Evolutionary conservation across 2,329 filamentous ascomycete species (phyloP), one percentile per base, ranked within the genome.

Genomic region (Ascochyta pisi): DNA sequence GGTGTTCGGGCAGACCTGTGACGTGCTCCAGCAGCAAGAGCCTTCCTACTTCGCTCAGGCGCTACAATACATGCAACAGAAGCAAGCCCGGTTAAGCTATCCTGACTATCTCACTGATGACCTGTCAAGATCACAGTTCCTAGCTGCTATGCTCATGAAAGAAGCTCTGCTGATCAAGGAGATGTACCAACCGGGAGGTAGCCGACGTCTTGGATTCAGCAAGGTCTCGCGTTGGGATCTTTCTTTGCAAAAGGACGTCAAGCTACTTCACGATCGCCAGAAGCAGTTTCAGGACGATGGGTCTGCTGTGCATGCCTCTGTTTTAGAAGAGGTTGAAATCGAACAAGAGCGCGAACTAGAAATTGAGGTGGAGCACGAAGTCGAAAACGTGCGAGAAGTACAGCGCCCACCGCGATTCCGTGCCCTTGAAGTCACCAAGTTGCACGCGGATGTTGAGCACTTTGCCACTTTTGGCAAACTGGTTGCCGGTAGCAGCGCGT

Each of bases 1-100:
- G 88, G 78, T 90, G 0, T 76, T 90, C 0, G 79, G 87, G 40
- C 84, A 89, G 50, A 88, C 86, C 0, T 90, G 87, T 54, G 70
- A 76, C 7, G 79, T 74, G 0, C 87, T 85, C 19, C 84, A 88
- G 54, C 82, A 88, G 29, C 68, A 89, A 0, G 82, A 84, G 43
- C 78, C 82, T 0, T 75, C 90, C 0, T 86, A 87, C 58, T 77
- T 81, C 3, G 77, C 85, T 0, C 87, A 90, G 65, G 86, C 87
- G 0, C 68, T 76, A 0, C 84, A 89, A 57, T 90, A 85, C 58
- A 86, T 86, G 54, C 78, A 79, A 0, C 81, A 86, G 1, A 79
- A 75, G 0, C 78, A 88, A 46, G 83, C 84, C 0, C 67, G 75
- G 0, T 63, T 76, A 22, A 71, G 78, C 1, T 69, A 84, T 55